Percentiles rank a stretch among this genome's conserved stretches.
Conservation (phyloP, 2,329 filamentous ascomycete species). For the Neurospora sp. region DNA sequence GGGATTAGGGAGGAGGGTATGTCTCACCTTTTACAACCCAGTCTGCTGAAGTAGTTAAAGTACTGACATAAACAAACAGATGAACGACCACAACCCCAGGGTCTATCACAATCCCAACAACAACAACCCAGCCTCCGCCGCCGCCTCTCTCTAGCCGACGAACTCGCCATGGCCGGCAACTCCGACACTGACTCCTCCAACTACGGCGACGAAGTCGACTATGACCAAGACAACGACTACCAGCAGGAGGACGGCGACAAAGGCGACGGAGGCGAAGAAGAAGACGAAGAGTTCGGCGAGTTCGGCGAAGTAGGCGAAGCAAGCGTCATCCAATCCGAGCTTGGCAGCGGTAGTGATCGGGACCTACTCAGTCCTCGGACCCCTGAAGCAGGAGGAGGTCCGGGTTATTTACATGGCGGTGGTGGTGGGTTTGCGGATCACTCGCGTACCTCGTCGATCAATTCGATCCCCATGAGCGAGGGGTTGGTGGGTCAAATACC, state of each 20-base stretch:
- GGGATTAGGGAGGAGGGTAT: not conserved
- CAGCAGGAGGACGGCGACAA: not conserved
- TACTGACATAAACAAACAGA: not conserved
- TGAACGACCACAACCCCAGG: not conserved
- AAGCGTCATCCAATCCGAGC: not conserved
- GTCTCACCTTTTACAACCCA: no score
- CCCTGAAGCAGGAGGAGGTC: not conserved
- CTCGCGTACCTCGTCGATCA: not conserved
- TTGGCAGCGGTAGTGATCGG: not conserved
- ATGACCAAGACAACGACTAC: not conserved
- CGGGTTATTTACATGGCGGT: not conserved
- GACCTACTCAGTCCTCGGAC: not conserved
- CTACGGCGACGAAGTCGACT: not conserved
- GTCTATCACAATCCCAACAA: not conserved
- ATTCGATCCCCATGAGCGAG: not conserved
- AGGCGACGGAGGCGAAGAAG: not conserved
- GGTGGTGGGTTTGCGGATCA: not conserved
- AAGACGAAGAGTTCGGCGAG: not conserved
- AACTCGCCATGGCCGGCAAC: slow-evolving; percentile 5
- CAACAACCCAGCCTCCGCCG: not conserved
- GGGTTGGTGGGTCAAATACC: not conserved
- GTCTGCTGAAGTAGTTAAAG: no score
- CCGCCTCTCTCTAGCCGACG: slow-evolving; percentile 4
- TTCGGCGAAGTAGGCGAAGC: not conserved
- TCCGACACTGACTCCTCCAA: not conserved